phyloP scores from a whole-genome alignment of 495 filamentous ascomycete genomes.

The Rostrohypoxylon terebratum region DNA sequence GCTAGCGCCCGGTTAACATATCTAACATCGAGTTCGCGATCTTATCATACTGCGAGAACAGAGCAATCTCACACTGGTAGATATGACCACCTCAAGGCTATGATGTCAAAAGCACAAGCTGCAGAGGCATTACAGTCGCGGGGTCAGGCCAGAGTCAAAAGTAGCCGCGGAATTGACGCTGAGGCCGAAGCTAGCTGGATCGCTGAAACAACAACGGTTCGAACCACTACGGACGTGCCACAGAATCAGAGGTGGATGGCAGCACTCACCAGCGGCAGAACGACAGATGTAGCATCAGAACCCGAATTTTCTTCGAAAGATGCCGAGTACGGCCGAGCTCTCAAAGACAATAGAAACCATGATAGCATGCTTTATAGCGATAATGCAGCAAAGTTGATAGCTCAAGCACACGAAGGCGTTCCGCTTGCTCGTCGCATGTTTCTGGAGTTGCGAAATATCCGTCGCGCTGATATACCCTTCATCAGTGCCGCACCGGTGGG shows the following conservation, averaged over 20 bases:
- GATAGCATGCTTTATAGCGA: neutral
- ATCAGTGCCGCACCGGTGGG: slow-evolving; percentile 2
- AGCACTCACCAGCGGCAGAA: neutral
- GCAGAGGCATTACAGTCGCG: neutral
- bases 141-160: neutral
- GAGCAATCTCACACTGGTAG: neutral
- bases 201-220: neutral
- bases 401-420: slow-evolving; percentile 3
- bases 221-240: neutral
- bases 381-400: neutral
- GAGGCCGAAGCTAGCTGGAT: too few relatives aligned
- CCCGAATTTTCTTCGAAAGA: slow-evolving; percentile 2
- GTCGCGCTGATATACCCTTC: slow-evolving; percentile 4
- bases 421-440: slow-evolving; percentile 15
- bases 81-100: neutral
- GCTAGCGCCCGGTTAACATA: slow-evolving; percentile 6
- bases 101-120: slow-evolving; percentile 1
- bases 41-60: slow-evolving; percentile 8
- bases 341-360: neutral
- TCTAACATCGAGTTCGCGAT: slow-evolving; percentile 8
- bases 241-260: slow-evolving; percentile 15
- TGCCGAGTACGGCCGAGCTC: slow-evolving; percentile 1
- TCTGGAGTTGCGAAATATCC: slow-evolving; percentile 13
- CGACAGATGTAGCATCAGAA: neutral
- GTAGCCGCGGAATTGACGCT: too few relatives aligned